Percentiles rank a stretch among this genome's conserved stretches.
phyloP scores from a whole-genome alignment of 352 stramenopile genomes.

The Globisporangium okanoganense region DNA sequence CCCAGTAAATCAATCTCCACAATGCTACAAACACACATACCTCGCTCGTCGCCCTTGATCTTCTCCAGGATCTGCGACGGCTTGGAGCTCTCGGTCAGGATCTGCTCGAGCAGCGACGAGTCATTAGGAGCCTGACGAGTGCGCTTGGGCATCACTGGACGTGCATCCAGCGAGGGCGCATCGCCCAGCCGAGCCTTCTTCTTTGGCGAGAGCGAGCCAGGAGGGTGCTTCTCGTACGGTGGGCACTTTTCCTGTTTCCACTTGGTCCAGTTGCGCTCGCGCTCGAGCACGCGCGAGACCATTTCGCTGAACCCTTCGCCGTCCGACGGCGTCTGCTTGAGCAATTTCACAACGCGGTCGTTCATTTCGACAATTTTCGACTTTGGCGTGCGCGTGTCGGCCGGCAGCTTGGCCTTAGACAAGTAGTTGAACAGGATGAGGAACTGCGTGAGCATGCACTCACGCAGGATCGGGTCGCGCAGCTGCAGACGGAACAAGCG shows the following conservation, averaged over 20 bases:
- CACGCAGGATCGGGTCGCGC: constrained; percentile 84
- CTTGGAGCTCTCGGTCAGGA: constrained; percentile 75
- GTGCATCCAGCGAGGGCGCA: constrained; percentile 18
- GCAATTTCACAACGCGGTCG: constrained; percentile 69
- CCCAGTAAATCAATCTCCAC: neutral
- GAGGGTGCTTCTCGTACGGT: constrained; percentile 59
- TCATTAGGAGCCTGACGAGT: constrained; percentile 12
- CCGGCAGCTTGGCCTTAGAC: constrained; percentile 47
- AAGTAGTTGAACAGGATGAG: constrained; percentile 81
- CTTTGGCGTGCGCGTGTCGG: constrained; percentile 46
- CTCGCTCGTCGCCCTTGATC: constrained; percentile 66
- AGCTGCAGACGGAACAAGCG: constrained; percentile 89
- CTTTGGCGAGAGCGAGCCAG: constrained; percentile 18
- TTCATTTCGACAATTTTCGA: constrained; percentile 53
- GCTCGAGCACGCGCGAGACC: constrained; percentile 79
- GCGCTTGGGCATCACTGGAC: constrained; percentile 21
- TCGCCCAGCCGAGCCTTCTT: constrained; percentile 45
- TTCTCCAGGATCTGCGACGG: constrained; percentile 66
- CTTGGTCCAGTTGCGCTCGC: constrained; percentile 88
- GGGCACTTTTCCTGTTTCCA: constrained; percentile 91
- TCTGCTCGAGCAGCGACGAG: constrained; percentile 67
- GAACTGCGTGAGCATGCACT: constrained; percentile 89
- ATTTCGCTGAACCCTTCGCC: constrained; percentile 88
- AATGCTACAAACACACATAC: constrained; percentile 17
- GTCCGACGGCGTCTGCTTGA: constrained; percentile 84